These are phyloP conservation scores for Acephala macrosclerotiorum DNA, from an alignment of 2,329 filamentous ascomycete genomes.

Conservation along the genomic window DNA sequence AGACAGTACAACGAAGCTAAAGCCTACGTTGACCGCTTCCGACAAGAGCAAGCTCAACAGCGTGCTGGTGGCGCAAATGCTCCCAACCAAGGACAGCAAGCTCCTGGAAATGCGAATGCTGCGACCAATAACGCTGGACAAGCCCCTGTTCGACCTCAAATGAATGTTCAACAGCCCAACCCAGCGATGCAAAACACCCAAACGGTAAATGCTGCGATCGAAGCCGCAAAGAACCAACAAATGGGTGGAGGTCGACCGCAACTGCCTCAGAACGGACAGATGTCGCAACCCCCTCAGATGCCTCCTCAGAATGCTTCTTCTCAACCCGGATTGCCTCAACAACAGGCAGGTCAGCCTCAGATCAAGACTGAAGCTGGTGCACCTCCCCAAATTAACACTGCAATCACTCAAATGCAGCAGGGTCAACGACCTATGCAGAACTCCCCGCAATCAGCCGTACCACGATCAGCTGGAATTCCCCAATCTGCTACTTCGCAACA, in stretches of 20 bases:
- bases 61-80: constrained; percentile 41
- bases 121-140: constrained; percentile 26
- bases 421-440: constrained; percentile 34
- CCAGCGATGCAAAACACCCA: constrained; percentile 42
- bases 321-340: constrained; percentile 28
- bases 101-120: constrained; percentile 19
- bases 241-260: constrained; percentile 38
- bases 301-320: constrained; percentile 34
- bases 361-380: constrained; percentile 40
- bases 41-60: constrained; percentile 47
- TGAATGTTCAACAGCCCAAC: constrained; percentile 42
- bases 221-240: constrained; percentile 45
- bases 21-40: constrained; percentile 55
- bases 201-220: constrained; percentile 45
- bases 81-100: constrained; percentile 35
- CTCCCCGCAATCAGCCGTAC: constrained; percentile 35
- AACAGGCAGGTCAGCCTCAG: constrained; percentile 28
- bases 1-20: constrained; percentile 56
- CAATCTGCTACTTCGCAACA: constrained; percentile 19
- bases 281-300: constrained; percentile 30
- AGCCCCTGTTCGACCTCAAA: constrained; percentile 37
- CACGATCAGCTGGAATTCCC: constrained; percentile 15
- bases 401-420: constrained; percentile 37
- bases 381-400: constrained; percentile 42
- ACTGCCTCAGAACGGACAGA: constrained; percentile 35